Evolutionary conservation across 2,329 filamentous ascomycete species (phyloP), one percentile per base, ranked within the genome.

Genomic region (Aquanectria penicillioides): DNA sequence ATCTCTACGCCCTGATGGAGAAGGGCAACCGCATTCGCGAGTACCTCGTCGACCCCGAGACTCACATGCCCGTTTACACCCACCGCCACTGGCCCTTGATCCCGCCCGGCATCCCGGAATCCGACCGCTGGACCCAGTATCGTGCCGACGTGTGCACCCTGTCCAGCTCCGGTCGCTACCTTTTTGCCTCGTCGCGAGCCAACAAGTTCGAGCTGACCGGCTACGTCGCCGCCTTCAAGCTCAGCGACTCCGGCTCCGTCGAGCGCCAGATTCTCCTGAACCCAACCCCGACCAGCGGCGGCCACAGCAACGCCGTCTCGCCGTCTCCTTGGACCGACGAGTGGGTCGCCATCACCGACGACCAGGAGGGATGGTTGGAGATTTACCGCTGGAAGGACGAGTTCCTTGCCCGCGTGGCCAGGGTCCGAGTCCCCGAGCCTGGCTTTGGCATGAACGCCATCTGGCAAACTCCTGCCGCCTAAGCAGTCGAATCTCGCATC

Each of bases 391-490:
- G 92, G 91, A 83, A 89, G 64, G 89, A 93, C 57, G 92, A 95
- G 81, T 92, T 89, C 67, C 77, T 97, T 50, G 89, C 87, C 2
- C 81, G 92, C 4, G 92, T 96, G 7, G 92, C 92, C 13, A 83
- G 91, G 62, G 81, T 91, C 62, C 87, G 92, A 66, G 88, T 96
- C 31, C 87, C 88, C 6, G 93, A 96, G 79, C 91, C 91, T n/a
- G 93, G 93, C 2, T 97, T 97, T 74, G 92, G 92, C 2, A 97
- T 97, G 93, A 97, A 97, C 77, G 92, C 92, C n/a, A 93, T 96
- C 63, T 97, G 93, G 93, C 95, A 95, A 75, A 28, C n/a, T n/a
- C n/a, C n/a, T n/a, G n/a, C n/a, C n/a, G n/a, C n/a, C n/a, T n/a
- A n/a, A n/a, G n/a, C n/a, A n/a, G n/a, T n/a, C n/a, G n/a, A n/a